Evolutionary conservation across 352 stramenopile species (phyloP).

Genomic region (Phytophthora niederhauseri): DNA sequence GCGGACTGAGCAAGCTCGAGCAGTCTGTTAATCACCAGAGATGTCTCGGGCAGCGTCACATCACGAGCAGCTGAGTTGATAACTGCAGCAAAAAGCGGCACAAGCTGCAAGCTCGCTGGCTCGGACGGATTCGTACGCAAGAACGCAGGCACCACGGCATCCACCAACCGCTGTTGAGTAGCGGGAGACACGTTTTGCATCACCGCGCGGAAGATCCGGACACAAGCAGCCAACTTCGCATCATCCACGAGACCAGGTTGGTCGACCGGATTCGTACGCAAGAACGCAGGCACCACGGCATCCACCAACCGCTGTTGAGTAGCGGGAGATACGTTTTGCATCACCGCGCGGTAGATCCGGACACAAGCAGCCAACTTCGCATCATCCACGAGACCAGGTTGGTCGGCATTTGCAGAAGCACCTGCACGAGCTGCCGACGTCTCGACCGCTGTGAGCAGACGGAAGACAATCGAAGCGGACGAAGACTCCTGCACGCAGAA

Average conservation of each 20-base stretch:
- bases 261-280: conserved; percentile 53
- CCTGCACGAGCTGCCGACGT: conserved; percentile 58
- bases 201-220: conserved; percentile 69
- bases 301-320: conserved; percentile 72
- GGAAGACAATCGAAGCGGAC: conserved; percentile 62
- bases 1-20: conserved; percentile 74
- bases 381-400: conserved; percentile 38
- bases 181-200: conserved; percentile 76
- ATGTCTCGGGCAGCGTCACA: conserved; percentile 63
- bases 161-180: conserved; percentile 68
- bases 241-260: conserved; percentile 39
- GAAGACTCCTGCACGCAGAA: conserved; percentile 66
- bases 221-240: conserved; percentile 53
- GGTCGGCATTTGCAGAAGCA: conserved; percentile 8
- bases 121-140: conserved; percentile 49
- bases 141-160: conserved; percentile 65
- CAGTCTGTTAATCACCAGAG: conserved; percentile 74
- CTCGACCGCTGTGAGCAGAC: conserved; percentile 61
- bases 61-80: conserved; percentile 78
- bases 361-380: conserved; percentile 56
- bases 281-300: conserved; percentile 62
- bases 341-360: conserved; percentile 73
- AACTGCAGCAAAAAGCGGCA: conserved; percentile 76
- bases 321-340: conserved; percentile 70
- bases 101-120: conserved; percentile 59